These are phyloP conservation scores for Malassezia japonica DNA, from an alignment of 1,284 basidiomycete genomes.

Conservation along the genomic window DNA sequence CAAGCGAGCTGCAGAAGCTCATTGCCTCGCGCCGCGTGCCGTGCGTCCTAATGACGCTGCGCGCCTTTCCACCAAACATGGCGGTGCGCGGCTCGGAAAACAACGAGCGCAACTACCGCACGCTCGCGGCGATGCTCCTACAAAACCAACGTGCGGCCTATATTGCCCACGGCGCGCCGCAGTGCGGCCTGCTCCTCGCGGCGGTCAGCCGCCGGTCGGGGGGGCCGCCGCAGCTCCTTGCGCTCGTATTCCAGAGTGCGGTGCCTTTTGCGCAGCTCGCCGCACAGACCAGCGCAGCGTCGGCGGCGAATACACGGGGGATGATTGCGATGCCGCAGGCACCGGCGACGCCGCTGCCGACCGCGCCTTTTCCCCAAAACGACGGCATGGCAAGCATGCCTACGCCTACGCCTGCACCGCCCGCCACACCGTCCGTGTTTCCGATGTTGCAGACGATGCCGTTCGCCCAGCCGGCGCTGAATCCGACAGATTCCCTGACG, in stretches of 20 bases:
- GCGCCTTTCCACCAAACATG: background rate
- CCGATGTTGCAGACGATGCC: no score
- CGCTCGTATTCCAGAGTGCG: constrained; percentile 26
- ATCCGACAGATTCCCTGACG: background rate
- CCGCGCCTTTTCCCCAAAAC: background rate
- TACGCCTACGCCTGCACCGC: no score
- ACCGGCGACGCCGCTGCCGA: background rate
- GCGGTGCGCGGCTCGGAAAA: constrained; percentile 18
- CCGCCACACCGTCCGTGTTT: no score
- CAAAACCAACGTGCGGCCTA: constrained; percentile 33
- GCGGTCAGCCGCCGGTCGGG: background rate
- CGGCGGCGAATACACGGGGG: constrained; percentile 4
- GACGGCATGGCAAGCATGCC: background rate
- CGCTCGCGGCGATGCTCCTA: constrained; percentile 26
- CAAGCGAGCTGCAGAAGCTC: constrained; percentile 4
- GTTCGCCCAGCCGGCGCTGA: background rate
- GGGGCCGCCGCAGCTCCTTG: constrained; percentile 22
- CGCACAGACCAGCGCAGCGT: background rate
- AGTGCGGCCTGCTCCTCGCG: constrained; percentile 25
- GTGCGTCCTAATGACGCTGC: constrained; percentile 3
- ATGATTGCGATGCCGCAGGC: constrained; percentile 7
- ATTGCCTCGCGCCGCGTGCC: constrained; percentile 5
- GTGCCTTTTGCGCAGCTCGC: constrained; percentile 27
- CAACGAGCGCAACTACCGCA: constrained; percentile 32
- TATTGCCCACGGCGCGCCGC: constrained; percentile 24